Conservation (phyloP, 768 basidiomycete species). For the Mycena albidolilacea region DNA sequence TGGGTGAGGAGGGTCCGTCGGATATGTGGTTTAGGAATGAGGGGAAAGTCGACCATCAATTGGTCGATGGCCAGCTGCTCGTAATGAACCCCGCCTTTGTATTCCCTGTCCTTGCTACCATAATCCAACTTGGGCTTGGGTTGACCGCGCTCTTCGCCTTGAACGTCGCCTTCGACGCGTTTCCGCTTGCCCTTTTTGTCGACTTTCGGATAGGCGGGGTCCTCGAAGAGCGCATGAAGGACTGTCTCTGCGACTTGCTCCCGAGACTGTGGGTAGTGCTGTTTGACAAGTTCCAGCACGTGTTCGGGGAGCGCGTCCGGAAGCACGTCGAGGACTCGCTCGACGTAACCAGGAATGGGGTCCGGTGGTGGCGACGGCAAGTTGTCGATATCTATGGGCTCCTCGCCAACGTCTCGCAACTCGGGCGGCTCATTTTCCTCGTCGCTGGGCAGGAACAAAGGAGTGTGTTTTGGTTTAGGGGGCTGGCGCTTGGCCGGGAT, state of each 20-base stretch:
- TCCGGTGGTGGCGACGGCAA: constrained; percentile 38
- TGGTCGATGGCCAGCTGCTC: constrained; percentile 64
- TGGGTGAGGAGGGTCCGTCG: constrained; percentile 56
- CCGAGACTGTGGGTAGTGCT: constrained; percentile 54
- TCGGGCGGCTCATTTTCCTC: constrained; percentile 53
- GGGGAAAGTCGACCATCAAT: constrained; percentile 71
- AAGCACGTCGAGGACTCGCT: constrained; percentile 75
- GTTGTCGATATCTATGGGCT: constrained; percentile 16
- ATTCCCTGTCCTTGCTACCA: constrained; percentile 59
- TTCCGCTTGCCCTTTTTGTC: constrained; percentile 55
- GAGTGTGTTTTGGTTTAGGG: constrained; percentile 34
- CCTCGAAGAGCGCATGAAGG: constrained; percentile 75
- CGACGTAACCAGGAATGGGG: constrained; percentile 50
- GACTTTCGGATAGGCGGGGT: constrained; percentile 71
- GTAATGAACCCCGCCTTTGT: constrained; percentile 63
- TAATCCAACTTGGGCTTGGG: constrained; percentile 69
- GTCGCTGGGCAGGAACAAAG: constrained; percentile 55
- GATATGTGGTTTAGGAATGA: constrained; percentile 69
- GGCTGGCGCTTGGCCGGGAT: constrained; percentile 26
- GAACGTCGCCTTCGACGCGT: constrained; percentile 52
- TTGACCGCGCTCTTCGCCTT: constrained; percentile 41
- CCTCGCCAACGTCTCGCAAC: neutral
- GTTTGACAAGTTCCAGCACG: constrained; percentile 62
- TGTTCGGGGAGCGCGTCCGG: constrained; percentile 79
- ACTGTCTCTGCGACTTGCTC: constrained; percentile 66